Percentiles rank a stretch among this genome's conserved stretches.
Evolutionary conservation across 2,329 filamentous ascomycete genomes (phyloP).

Genomic region (Leptographium radiaticola): DNA sequence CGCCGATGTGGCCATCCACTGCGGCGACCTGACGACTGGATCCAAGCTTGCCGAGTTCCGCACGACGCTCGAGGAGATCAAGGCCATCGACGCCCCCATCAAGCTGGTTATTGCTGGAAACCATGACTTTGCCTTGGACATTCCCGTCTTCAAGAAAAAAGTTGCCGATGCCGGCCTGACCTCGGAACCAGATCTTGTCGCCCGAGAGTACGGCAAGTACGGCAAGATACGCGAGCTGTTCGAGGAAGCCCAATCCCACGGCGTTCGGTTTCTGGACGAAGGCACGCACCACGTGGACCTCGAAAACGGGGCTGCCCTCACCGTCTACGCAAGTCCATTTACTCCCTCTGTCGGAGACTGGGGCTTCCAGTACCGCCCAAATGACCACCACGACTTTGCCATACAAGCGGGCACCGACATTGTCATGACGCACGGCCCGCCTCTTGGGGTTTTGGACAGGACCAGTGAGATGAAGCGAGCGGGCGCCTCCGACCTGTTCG

Average conservation of each 20-base stretch:
- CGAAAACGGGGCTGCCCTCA: conserved; percentile 33
- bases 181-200: conserved; percentile 12
- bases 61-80: conserved; percentile 27
- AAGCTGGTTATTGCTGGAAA: conserved; percentile 44
- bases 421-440: conserved; percentile 42
- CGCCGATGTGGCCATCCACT: conserved; percentile 36
- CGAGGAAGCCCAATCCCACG: conserved; percentile 18
- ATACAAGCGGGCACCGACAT: conserved; percentile 28
- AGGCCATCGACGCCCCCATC: conserved; percentile 29
- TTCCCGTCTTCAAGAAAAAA: conserved; percentile 18
- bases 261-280: conserved; percentile 35
- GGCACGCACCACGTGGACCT: conserved; percentile 34
- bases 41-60: conserved; percentile 27
- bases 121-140: conserved; percentile 33
- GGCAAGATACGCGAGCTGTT: conserved; percentile 27
- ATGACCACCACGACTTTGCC: conserved; percentile 23
- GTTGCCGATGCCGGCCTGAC: conserved; percentile 2
- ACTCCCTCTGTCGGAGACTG: conserved; percentile 32
- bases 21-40: conserved; percentile 35
- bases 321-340: conserved; percentile 38
- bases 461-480: conserved; percentile 18
- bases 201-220: conserved; percentile 23
- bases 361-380: conserved; percentile 34
- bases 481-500: conserved; percentile 32
- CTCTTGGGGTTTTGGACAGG: conserved; percentile 35